Percentiles rank a stretch among this genome's conserved stretches.
Evolutionary conservation across 352 stramenopile species (phyloP).

Genomic region (Globisporangium abappressorium): DNA sequence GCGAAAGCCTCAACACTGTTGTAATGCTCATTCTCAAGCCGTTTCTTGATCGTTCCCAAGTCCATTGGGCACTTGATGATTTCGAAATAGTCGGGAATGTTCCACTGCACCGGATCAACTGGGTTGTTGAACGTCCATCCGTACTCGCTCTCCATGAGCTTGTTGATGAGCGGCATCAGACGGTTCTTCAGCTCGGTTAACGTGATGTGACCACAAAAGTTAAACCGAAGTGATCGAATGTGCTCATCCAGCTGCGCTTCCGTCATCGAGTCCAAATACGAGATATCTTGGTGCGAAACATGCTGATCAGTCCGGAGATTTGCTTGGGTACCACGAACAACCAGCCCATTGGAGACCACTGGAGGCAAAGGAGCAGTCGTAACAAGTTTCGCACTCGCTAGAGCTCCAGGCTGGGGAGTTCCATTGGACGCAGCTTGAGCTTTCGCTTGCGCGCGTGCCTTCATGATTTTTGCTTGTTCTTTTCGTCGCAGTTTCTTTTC

Average conservation of each 20-base stretch:
- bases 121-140: constrained; percentile 93
- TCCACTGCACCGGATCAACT: constrained; percentile 93
- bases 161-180: constrained; percentile 77
- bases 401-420: not conserved
- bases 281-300: constrained; percentile 82
- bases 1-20: constrained; percentile 86
- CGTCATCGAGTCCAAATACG: constrained; percentile 86
- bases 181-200: constrained; percentile 81
- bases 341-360: constrained; percentile 50
- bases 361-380: constrained; percentile 8
- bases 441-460: constrained; percentile 73
- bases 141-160: constrained; percentile 88
- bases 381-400: constrained; percentile 13
- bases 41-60: constrained; percentile 97
- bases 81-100: constrained; percentile 91
- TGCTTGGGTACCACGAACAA: constrained; percentile 66
- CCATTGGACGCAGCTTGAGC: constrained; percentile 34
- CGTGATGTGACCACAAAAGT: constrained; percentile 85
- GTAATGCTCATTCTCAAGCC: constrained; percentile 94
- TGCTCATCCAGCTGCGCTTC: constrained; percentile 85
- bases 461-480: constrained; percentile 78
- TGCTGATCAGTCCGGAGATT: constrained; percentile 56
- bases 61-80: constrained; percentile 98
- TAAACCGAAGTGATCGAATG: constrained; percentile 86
- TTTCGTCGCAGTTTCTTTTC: constrained; percentile 85